A percentile compares a stretch with the other conserved stretches of the same genome.
phyloP scores from a whole-genome alignment of 345 rosid genomes.

The Hirschfeldia incana region DNA sequence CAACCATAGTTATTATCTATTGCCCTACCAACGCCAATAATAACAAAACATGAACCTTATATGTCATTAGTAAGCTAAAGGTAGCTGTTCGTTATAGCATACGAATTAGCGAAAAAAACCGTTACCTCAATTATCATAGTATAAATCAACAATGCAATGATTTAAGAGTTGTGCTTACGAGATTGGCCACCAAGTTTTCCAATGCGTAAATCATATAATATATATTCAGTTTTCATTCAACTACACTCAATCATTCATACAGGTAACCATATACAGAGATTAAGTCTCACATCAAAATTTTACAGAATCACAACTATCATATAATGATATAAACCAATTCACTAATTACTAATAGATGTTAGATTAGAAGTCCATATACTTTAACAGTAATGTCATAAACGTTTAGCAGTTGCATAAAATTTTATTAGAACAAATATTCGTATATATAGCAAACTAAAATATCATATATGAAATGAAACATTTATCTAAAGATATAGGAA shows the following conservation, averaged over 20 bases:
- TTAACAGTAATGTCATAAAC: not conserved
- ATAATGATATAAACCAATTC: not conserved
- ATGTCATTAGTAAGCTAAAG: constrained; percentile 19
- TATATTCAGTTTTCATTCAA: too few species aligned
- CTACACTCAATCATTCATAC: not conserved
- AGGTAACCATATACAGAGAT: not conserved
- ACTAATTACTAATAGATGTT: not conserved
- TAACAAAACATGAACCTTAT: not conserved
- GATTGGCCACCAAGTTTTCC: constrained; percentile 15
- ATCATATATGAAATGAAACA: not conserved
- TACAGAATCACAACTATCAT: not conserved
- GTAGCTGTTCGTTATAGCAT: constrained; percentile 33
- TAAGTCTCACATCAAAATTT: not conserved
- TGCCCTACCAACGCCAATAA: constrained; percentile 18
- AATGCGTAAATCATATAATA: not conserved
- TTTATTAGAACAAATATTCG: not conserved
- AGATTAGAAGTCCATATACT: not conserved
- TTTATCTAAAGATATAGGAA: not conserved
- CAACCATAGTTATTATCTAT: not conserved
- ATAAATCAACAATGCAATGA: not conserved
- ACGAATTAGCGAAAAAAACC: constrained; percentile 27
- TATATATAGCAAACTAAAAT: not conserved
- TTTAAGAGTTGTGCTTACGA: constrained; percentile 12
- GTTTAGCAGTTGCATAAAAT: not conserved
- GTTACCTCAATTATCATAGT: constrained; percentile 11